Percentiles rank a stretch among this genome's conserved stretches.
Conservation (phyloP, 352 stramenopile species). For the Phytophthora cryptogea region DNA sequence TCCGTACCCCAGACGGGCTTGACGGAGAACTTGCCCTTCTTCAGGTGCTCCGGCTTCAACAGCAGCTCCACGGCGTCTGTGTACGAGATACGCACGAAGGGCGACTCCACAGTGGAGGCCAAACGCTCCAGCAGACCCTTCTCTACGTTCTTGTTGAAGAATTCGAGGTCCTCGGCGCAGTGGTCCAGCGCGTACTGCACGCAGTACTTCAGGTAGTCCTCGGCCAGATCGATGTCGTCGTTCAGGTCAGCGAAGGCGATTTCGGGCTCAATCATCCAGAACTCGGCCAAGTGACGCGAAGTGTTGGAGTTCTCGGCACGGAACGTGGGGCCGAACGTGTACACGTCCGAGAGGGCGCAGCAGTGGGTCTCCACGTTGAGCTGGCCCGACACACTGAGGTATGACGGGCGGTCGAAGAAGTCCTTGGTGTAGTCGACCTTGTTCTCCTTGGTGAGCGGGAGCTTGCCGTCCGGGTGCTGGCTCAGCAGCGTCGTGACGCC, state of each 20-base stretch:
- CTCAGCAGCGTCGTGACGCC: constrained; percentile 92
- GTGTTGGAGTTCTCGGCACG: constrained; percentile 99
- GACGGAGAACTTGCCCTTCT: constrained; percentile 88
- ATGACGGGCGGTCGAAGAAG: constrained; percentile 90
- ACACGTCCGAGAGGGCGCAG: constrained; percentile 88
- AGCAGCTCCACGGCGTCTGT: constrained; percentile 95
- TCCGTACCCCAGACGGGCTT: constrained; percentile 95
- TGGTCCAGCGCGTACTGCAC: constrained; percentile 93
- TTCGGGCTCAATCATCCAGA: constrained; percentile 98
- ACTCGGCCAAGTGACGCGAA: constrained; percentile 96
- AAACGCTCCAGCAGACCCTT: constrained; percentile 85
- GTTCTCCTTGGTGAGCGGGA: constrained; percentile 60
- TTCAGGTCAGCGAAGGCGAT: constrained; percentile 90
- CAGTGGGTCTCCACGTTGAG: constrained; percentile 96
- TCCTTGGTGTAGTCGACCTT: constrained; percentile 92
- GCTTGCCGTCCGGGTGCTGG: constrained; percentile 74
- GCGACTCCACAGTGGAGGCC: constrained; percentile 45
- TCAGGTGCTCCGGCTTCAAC: constrained; percentile 77
- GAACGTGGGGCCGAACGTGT: constrained; percentile 99
- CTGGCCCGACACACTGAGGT: constrained; percentile 96
- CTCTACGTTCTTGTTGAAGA: constrained; percentile 95
- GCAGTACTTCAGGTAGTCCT: constrained; percentile 97
- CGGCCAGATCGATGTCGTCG: constrained; percentile 95
- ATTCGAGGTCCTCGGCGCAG: constrained; percentile 92
- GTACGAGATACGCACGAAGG: constrained; percentile 92